Evolutionary conservation across 1,139 yeast species (phyloP).

Genomic region (Tardiomyces blankii): DNA sequence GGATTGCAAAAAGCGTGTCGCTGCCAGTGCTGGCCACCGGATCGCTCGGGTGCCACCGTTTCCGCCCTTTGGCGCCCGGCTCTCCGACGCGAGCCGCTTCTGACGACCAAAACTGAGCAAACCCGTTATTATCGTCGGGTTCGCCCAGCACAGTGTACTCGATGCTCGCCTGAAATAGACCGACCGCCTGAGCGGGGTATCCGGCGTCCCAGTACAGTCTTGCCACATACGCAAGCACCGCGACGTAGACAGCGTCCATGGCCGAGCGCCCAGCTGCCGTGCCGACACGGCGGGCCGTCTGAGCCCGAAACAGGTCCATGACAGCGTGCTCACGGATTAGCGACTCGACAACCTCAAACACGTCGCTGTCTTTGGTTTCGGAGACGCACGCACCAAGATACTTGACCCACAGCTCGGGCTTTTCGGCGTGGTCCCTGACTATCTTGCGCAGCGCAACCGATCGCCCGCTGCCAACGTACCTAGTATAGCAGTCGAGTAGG

Average conservation of each 20-base stretch:
- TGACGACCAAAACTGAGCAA: constrained; percentile 12
- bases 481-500: background rate
- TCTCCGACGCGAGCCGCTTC: constrained; percentile 15
- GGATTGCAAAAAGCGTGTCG: background rate
- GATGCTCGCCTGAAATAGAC: constrained; percentile 10
- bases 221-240: constrained; percentile 7
- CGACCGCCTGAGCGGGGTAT: constrained; percentile 11
- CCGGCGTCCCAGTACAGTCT: constrained; percentile 11
- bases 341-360: constrained; percentile 2
- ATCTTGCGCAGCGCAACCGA: constrained; percentile 1
- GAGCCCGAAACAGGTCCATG: background rate
- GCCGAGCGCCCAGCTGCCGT: constrained; percentile 1
- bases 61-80: constrained; percentile 10
- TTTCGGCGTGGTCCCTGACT: constrained; percentile 4
- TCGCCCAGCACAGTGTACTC: constrained; percentile 9
- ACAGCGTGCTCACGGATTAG: background rate
- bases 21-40: background rate
- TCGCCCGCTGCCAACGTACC: background rate
- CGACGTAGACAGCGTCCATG: constrained; percentile 2
- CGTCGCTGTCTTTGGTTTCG: background rate
- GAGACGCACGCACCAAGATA: constrained; percentile 5
- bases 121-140: background rate
- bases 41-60: constrained; percentile 1
- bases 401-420: constrained; percentile 7
- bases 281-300: background rate